Evolutionary conservation across 139 green algal species (phyloP).

Genomic region (Chlamydomonas schloesseri): DNA sequence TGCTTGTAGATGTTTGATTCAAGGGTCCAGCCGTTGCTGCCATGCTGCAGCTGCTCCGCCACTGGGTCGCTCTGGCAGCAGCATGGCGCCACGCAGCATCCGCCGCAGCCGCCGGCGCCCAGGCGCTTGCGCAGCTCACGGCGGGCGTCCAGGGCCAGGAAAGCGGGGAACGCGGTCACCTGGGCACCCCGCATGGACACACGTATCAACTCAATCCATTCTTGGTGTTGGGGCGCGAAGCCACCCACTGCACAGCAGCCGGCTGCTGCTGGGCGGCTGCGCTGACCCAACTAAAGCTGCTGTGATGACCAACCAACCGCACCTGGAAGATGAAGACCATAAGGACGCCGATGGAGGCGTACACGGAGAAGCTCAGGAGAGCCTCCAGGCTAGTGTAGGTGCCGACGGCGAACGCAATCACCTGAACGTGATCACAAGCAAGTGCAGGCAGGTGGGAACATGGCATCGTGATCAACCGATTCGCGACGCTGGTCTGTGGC

Average conservation of each 20-base stretch:
- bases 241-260: no score
- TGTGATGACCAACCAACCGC: background rate
- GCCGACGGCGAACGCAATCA: constrained; percentile 69
- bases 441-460: no score
- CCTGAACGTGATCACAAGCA: no score
- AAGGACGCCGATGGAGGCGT: constrained; percentile 63
- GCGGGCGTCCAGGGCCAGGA: constrained; percentile 55
- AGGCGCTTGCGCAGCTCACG: constrained; percentile 38
- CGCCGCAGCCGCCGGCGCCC: constrained; percentile 12
- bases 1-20: background rate
- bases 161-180: constrained; percentile 64
- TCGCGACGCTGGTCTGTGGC: no score
- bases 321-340: constrained; percentile 64
- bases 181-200: background rate
- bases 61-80: background rate
- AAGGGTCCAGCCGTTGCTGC: background rate
- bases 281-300: no score
- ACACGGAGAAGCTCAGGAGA: constrained; percentile 63
- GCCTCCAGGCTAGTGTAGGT: constrained; percentile 65
- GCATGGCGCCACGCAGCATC: constrained; percentile 19
- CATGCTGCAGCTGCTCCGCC: background rate
- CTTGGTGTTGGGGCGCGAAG: no score
- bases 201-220: no score
- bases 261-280: no score
- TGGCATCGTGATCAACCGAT: no score